These are phyloP conservation scores for Umbilicaria muhlenbergii DNA, from an alignment of 495 filamentous ascomycete genomes.

Conservation along the genomic window DNA sequence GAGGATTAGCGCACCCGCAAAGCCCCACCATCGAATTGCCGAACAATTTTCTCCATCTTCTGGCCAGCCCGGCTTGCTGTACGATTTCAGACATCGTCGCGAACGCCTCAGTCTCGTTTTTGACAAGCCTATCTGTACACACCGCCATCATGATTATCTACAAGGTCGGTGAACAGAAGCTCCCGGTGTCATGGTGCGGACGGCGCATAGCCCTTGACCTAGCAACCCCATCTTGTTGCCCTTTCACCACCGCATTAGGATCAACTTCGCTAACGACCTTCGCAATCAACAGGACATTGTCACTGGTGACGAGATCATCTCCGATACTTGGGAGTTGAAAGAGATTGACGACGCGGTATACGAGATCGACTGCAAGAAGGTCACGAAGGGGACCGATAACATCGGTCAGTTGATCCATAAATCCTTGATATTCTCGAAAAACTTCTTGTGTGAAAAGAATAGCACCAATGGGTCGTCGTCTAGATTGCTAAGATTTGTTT, in stretches of 20 bases:
- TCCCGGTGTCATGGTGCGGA: neutral
- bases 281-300: conserved; percentile 55
- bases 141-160: conserved; percentile 14
- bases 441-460: neutral
- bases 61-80: too few relatives aligned
- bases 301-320: conserved; percentile 87
- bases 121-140: too few relatives aligned
- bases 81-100: too few relatives aligned
- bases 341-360: conserved; percentile 63
- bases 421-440: neutral
- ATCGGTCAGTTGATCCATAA: conserved; percentile 39
- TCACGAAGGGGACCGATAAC: conserved; percentile 56
- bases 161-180: conserved; percentile 9
- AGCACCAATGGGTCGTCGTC: too few relatives aligned
- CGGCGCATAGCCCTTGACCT: too few relatives aligned
- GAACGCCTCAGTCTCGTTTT: too few relatives aligned
- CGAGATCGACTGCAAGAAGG: conserved; percentile 82
- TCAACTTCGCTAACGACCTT: conserved; percentile 5
- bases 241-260: neutral
- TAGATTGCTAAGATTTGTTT: neutral
- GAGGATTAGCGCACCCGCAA: too few relatives aligned
- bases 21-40: too few relatives aligned
- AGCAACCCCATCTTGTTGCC: too few relatives aligned
- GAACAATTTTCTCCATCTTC: too few relatives aligned
- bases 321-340: conserved; percentile 73